Conservation (phyloP, 2,329 filamentous ascomycete genomes). For the Botryotinia convoluta region DNA sequence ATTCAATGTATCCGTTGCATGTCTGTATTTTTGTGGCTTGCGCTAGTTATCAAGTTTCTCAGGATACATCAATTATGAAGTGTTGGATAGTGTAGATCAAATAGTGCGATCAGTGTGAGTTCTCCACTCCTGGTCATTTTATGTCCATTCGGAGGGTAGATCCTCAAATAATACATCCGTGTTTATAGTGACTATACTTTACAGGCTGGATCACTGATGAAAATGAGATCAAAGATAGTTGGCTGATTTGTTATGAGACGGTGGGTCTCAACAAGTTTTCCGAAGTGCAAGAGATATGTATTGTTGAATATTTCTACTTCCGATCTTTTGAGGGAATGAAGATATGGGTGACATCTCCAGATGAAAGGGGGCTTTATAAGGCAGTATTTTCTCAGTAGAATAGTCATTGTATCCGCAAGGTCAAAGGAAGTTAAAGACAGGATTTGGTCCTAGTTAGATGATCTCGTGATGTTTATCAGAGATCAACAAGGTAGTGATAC, state of each 20-base stretch:
- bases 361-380: background rate
- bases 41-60: background rate
- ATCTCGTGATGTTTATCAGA: background rate
- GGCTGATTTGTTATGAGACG: background rate
- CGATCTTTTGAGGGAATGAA: background rate
- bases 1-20: background rate
- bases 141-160: background rate
- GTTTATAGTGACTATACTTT: accelerated
- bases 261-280: background rate
- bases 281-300: background rate
- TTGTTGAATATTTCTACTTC: too few species aligned
- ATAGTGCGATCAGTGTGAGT: background rate
- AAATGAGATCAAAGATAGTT: background rate
- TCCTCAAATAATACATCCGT: background rate
- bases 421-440: background rate
- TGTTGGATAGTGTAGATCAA: background rate
- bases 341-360: background rate
- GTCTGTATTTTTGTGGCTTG: background rate
- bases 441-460: background rate
- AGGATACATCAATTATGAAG: background rate
- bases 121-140: background rate
- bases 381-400: too few species aligned
- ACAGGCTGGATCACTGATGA: background rate
- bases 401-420: background rate
- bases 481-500: background rate